Base-by-base conservation (phyloP, 1,284 basidiomycete species). In the Apiotrichum gracile region DNA sequence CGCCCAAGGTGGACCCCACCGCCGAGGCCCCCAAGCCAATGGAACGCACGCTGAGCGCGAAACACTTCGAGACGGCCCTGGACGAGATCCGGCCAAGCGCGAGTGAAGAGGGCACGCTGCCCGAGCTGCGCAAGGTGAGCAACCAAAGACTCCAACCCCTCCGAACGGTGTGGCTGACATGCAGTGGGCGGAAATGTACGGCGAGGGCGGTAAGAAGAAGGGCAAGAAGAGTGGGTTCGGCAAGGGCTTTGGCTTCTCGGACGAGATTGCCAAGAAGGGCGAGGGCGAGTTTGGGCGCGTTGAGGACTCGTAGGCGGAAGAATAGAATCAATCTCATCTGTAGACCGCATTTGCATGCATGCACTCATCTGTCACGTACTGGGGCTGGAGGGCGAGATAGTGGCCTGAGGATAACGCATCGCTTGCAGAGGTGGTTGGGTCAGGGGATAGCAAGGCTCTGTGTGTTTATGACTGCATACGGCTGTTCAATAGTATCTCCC, bases 131-230 rank as follows among this genome's bases (percentile, higher is more conserved):
- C 44, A 63, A 70, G 38, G 38, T 70, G 47, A 52, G 64, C 49
- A 3, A 19, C 14, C 14, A 14, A 29, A n/a, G n/a, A n/a, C n/a
- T 22, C 12, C 7, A 42, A 67, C 5, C 9, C 10, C 17, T 5
- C 34, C 16, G 6, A 37, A n/a, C 5, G 34, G 17, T 16, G 8
- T n/a, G 17, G 34, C 34, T 37, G 34, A 39, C 38, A 16, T 24
- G 16, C 38, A 41, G 74, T 94, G 90, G 90, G 91, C 92, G 57
- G 86, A 91, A 41, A 86, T 91, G 69, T 93, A 91, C 70, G 91
- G 90, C 27, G 89, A 92, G 50, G 72, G 74, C 9, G 75, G 71
- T 8, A 74, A 58, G 27, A 57, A 63, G 49, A 60, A 63, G 42
- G 73, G 72, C 31, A 70, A 69, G 58, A 72, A 72, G 62, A 67